These are phyloP conservation scores for Ophiostoma angusticollis DNA, from an alignment of 2,329 filamentous ascomycete genomes.

Conservation along the genomic window DNA sequence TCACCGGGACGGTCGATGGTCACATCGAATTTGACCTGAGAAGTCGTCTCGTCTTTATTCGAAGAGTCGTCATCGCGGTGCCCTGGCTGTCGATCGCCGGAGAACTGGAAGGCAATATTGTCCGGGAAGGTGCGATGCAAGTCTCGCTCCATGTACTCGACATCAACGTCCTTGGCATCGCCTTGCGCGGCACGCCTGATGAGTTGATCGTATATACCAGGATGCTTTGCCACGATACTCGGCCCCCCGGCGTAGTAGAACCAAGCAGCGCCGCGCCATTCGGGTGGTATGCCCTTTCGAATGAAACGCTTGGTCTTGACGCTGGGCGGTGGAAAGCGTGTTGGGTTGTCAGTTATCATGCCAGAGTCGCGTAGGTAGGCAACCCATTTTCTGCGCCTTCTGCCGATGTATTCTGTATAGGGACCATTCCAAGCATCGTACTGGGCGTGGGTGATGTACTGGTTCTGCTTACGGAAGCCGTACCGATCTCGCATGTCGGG, in stretches of 20 bases:
- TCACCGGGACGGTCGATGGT: conserved; percentile 36
- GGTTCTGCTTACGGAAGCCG: conserved; percentile 79
- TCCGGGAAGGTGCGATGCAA: conserved; percentile 90
- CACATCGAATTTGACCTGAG: conserved; percentile 9
- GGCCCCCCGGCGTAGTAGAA: conserved; percentile 91
- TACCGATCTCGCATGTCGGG: conserved; percentile 60
- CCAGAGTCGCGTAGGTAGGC: conserved; percentile 63
- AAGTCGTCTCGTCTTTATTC: background rate
- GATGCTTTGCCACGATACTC: conserved; percentile 60
- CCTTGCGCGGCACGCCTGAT: conserved; percentile 34
- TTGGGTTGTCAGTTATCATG: conserved; percentile 57
- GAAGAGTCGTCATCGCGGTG: conserved; percentile 13
- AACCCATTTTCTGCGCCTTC: conserved; percentile 72
- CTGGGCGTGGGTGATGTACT: conserved; percentile 61
- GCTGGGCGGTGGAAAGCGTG: conserved; percentile 65
- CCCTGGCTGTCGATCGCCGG: conserved; percentile 16
- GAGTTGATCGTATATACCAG: conserved; percentile 62
- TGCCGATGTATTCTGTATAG: conserved; percentile 63
- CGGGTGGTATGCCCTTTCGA: conserved; percentile 83
- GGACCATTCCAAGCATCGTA: conserved; percentile 70
- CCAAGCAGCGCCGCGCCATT: conserved; percentile 93
- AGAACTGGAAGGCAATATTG: conserved; percentile 69
- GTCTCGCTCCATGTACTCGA: conserved; percentile 87
- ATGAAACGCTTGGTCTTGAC: conserved; percentile 82
- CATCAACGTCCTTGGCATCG: conserved; percentile 56